Evolutionary conservation across 2,329 filamentous ascomycete genomes (phyloP), one percentile per base, ranked within the genome.

Genomic region (Colletotrichum abscissum): DNA sequence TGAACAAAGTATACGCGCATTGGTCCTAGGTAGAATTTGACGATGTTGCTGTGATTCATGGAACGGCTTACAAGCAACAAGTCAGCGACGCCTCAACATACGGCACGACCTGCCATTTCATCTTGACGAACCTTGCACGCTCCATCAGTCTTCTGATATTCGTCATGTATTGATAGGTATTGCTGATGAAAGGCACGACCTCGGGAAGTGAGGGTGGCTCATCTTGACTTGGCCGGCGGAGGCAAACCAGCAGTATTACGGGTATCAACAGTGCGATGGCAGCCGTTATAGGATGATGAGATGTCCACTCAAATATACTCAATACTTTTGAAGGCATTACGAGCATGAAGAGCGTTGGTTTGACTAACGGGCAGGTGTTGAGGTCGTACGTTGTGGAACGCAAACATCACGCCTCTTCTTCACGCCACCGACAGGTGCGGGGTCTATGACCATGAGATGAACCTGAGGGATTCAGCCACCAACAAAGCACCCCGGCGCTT

Each of bases 111-210:
- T 11, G 30, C 30, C 30, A 33, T 33, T 33, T 1, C 30, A 33
- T 33, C 30, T 12, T 14, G 24, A 46, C 12, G 30, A 57, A 73
- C 70, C 67, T 71, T 8, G 65, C 75, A 4, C 75, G 73, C 2
- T 62, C 35, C 62, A 76, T 57, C 14, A 78, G 75, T 1, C 12
- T 52, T 11, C 56, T 30, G 4, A 65, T 66, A 54, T 77, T 35
- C 19, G 69, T 67, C 67, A 76, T 69, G 46, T 72, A 78, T 7
- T 76, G 74, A 35, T 67, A 69, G 0, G 75, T 74, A 28, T 78
- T 78, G 42, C 30, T 70, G 16, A 78, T 22, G 58, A 73, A 75
- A 0, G 76, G 77, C 28, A 78, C 58, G 4, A 69, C 24, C 14
- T 77, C 76, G 3, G 67, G 42, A 5, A 75, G 38, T 1, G 52